A percentile compares a stretch with the other conserved stretches of the same genome.
Conservation (phyloP, 208 protist species). For the Leishmania arabica region DNA sequence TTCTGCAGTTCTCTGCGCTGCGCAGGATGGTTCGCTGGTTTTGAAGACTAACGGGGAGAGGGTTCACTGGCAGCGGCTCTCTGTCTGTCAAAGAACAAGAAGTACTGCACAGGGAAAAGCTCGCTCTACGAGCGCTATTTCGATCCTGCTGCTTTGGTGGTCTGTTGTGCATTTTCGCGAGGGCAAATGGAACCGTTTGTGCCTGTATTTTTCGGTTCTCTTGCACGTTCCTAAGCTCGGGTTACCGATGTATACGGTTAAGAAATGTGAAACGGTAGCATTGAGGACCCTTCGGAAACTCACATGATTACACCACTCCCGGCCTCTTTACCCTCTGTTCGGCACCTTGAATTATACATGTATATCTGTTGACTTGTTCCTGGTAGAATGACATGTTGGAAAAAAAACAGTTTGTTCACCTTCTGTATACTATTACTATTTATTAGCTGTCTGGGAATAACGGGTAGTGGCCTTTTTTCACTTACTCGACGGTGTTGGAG, state of each 20-base stretch:
- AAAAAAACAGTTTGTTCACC: neutral
- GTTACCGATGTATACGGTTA: neutral
- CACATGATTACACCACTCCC: neutral
- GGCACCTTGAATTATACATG: too few species aligned
- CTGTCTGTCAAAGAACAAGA: too few species aligned
- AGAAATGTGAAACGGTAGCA: neutral
- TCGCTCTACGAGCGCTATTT: neutral
- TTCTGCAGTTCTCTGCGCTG: neutral
- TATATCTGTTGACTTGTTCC: neutral
- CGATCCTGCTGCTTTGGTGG: neutral
- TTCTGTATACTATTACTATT: neutral
- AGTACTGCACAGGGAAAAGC: neutral
- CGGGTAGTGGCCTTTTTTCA: neutral
- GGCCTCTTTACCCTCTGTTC: neutral
- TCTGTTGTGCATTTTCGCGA: neutral
- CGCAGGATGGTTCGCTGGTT: too few species aligned
- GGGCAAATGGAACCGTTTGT: neutral
- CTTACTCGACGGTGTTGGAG: neutral
- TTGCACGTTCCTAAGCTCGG: neutral
- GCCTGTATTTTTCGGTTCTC: neutral
- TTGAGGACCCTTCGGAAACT: neutral
- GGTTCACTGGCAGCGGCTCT: too few species aligned
- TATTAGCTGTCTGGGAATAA: neutral
- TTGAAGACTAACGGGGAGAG: too few species aligned
- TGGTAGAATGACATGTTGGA: neutral